These are phyloP conservation scores for Fusarium secorum DNA, from an alignment of 2,329 filamentous ascomycete genomes.

Conservation along the genomic window DNA sequence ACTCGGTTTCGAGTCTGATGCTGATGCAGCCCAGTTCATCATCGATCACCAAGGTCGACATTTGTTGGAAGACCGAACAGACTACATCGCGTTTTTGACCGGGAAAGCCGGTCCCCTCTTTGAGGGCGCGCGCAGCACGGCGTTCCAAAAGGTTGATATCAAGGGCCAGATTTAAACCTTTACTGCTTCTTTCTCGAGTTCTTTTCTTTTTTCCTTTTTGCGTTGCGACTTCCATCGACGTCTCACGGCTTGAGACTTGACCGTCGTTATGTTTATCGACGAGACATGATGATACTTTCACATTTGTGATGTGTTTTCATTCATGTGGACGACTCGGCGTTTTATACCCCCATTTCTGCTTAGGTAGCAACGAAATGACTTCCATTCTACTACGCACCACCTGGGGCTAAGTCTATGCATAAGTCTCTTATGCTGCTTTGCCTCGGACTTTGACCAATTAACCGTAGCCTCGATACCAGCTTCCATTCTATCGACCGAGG, in stretches of 20 bases:
- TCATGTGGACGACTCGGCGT: slow-evolving; percentile 38
- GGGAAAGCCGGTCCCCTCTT: slow-evolving; percentile 78
- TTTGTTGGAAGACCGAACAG: slow-evolving; percentile 78
- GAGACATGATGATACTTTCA: slow-evolving; percentile 31
- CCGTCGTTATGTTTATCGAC: slow-evolving; percentile 26
- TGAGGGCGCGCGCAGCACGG: slow-evolving; percentile 74
- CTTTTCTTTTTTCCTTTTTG: slow-evolving; percentile 13
- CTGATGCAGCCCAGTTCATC: slow-evolving; percentile 90
- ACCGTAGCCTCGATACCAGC: slow-evolving; percentile 36
- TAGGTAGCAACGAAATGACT: slow-evolving; percentile 21
- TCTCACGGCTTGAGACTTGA: slow-evolving; percentile 16
- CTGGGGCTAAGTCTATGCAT: not conserved
- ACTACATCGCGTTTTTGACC: slow-evolving; percentile 76
- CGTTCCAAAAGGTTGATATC: slow-evolving; percentile 91
- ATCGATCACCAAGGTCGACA: slow-evolving; percentile 79
- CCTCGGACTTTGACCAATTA: slow-evolving; percentile 34
- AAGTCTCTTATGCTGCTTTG: slow-evolving; percentile 9
- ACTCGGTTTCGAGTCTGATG: slow-evolving; percentile 92
- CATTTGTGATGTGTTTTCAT: slow-evolving; percentile 31
- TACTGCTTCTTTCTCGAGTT: slow-evolving; percentile 12
- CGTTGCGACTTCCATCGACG: slow-evolving; percentile 9
- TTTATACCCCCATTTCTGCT: slow-evolving; percentile 40
- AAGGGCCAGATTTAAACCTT: slow-evolving; percentile 86
- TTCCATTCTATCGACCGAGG: slow-evolving; percentile 10
- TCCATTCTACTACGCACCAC: slow-evolving; percentile 18